Conservation (phyloP, 2,329 filamentous ascomycete genomes). For the Endothia cerciana region DNA sequence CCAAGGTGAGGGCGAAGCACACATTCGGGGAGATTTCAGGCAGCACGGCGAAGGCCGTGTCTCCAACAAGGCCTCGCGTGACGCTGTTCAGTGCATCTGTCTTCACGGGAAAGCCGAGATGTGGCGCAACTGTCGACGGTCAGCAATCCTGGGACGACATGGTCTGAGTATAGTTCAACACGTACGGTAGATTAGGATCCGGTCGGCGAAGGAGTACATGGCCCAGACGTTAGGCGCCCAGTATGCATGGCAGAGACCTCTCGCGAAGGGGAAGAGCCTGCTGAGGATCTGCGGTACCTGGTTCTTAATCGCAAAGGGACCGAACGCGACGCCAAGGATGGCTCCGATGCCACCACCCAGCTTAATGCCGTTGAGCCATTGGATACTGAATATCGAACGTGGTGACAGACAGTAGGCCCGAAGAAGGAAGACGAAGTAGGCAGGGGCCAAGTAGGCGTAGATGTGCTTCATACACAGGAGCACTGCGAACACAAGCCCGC, state of each 20-base stretch:
- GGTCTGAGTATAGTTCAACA: slow-evolving; percentile 23
- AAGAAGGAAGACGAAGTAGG: slow-evolving; percentile 94
- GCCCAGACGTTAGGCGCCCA: slow-evolving; percentile 99
- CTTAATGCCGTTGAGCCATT: slow-evolving; percentile 80
- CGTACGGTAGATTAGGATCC: slow-evolving; percentile 79
- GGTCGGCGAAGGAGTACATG: slow-evolving; percentile 89
- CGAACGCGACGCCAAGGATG: slow-evolving; percentile 82
- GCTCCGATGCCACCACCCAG: slow-evolving; percentile 72
- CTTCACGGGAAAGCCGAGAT: slow-evolving; percentile 75
- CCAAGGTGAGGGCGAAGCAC: slow-evolving; percentile 81
- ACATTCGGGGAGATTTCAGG: slow-evolving; percentile 80
- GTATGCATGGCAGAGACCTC: slow-evolving; percentile 94
- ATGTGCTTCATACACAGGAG: slow-evolving; percentile 97
- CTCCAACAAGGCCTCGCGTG: slow-evolving; percentile 89
- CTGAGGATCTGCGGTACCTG: slow-evolving; percentile 67
- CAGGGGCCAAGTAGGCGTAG: slow-evolving; percentile 92
- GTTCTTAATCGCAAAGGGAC: slow-evolving; percentile 79
- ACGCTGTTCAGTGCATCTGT: slow-evolving; percentile 80
- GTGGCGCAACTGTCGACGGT: slow-evolving; percentile 71
- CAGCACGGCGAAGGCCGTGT: slow-evolving; percentile 90
- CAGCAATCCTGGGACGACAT: slow-evolving; percentile 36
- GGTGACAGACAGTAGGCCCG: slow-evolving; percentile 84
- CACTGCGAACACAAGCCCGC: slow-evolving; percentile 81
- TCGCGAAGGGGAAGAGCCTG: slow-evolving; percentile 89
- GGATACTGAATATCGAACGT: slow-evolving; percentile 74